Evolutionary conservation across 169 alveolate species (phyloP), one percentile per base, ranked within the genome.

Genomic region (Plasmodium cynomolgi): DNA sequence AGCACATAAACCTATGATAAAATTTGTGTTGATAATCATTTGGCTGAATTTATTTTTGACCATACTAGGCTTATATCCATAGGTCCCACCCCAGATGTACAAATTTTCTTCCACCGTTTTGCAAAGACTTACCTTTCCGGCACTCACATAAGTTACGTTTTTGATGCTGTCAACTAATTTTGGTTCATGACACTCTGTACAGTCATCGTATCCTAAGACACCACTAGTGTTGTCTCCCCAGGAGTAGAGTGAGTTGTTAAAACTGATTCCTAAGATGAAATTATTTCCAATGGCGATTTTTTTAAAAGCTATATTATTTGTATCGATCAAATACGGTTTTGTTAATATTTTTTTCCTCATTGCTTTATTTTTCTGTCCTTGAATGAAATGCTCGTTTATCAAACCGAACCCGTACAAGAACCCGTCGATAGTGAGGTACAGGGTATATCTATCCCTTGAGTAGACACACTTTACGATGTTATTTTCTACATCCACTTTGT

Each of bases 301-400:
- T 62, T 88, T 88, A 88, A 88, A 88, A 88, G 83, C 33, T 80
- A 88, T 88, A 88, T 88, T 77, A 58, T 88, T 88, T 39, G 94
- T 88, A 88, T 88, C 37, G 26, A 88, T 80, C 47, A 79, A 75
- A 88, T 62, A 74, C 3, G 94, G 94, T 23, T 37, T 47, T 8
- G 54, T 37, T 88, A 88, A 80, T 11, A 81, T 58, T 88, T 33
- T 88, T 11, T 58, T 47, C n/a, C 23, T 79, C 81, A 34, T 88
- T 15, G 62, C 29, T 56, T 23, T 58, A 58, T 88, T 88, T 58
- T 54, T 58, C 33, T 88, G 34, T 0, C 90, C 34, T 62, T 88
- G 58, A 11, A 88, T 13, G n/a, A 88, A 33, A 80, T 88, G 62
- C 72, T 88, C 90, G 73, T 88, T 88, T 58, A 88, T 88, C 37